Percentiles rank a stretch among this genome's conserved stretches.
Evolutionary conservation across 495 filamentous ascomycete species (phyloP).

Genomic region (Aspergillus incahuasiensis): DNA sequence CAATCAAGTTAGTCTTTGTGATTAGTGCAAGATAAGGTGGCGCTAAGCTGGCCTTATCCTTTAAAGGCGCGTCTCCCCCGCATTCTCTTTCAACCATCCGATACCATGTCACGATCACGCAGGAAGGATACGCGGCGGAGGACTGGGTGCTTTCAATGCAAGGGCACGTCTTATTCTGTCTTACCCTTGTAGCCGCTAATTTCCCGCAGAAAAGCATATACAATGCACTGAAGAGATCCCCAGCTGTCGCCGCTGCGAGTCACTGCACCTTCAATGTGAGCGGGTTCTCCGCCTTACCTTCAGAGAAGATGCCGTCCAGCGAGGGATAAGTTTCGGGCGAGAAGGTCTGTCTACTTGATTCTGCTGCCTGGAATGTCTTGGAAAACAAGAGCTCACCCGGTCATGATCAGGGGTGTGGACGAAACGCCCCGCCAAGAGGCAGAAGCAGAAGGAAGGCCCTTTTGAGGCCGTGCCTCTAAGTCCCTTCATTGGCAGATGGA

Average conservation of each 20-base stretch:
- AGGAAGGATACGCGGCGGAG: slow-evolving; percentile 17
- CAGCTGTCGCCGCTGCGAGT: slow-evolving; percentile 14
- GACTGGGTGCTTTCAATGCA: slow-evolving; percentile 20
- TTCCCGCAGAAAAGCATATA: slow-evolving; percentile 15
- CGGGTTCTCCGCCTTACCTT: slow-evolving; percentile 17
- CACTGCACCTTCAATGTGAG: slow-evolving; percentile 8
- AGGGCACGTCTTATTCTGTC: slow-evolving; percentile 2
- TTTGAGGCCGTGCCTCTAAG: slow-evolving; percentile 13
- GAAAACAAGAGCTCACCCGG: too few relatives aligned
- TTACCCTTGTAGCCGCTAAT: background rate
- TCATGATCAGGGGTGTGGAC: background rate
- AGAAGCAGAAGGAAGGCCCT: background rate
- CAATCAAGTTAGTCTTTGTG: too few relatives aligned
- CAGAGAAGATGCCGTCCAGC: slow-evolving; percentile 21
- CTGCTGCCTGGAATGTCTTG: too few relatives aligned
- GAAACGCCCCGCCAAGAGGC: background rate
- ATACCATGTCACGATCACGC: background rate
- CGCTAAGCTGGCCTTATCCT: background rate
- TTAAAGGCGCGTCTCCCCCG: background rate
- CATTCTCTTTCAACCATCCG: background rate
- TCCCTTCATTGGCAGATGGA: slow-evolving; percentile 13
- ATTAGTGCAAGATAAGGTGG: background rate
- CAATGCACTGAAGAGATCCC: slow-evolving; percentile 21
- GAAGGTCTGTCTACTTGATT: slow-evolving; percentile 10
- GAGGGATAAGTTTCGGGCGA: slow-evolving; percentile 17